phyloP scores from a whole-genome alignment of 345 rosid genomes.

The Eucalyptus curtisii region DNA sequence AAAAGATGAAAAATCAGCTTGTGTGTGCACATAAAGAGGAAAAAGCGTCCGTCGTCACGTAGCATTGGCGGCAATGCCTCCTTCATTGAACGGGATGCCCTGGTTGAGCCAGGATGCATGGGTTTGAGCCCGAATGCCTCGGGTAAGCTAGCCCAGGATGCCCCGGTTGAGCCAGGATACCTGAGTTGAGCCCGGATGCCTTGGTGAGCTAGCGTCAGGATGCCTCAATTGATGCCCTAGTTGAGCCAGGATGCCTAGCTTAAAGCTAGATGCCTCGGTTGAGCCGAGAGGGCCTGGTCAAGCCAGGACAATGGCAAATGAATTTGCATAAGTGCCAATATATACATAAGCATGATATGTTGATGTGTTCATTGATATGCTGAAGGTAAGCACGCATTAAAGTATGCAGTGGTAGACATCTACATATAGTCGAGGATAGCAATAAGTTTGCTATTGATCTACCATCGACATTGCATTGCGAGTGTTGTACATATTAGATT shows the following conservation, averaged over 20 bases:
- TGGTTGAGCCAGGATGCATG: accelerated
- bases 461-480: accelerated
- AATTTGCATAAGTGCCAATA: accelerated
- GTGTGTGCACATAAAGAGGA: too few relatives aligned
- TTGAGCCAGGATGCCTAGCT: too few relatives aligned
- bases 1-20: too few relatives aligned
- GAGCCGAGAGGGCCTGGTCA: accelerated
- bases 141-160: accelerated
- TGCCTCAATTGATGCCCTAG: accelerated
- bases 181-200: accelerated
- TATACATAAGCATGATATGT: too few relatives aligned
- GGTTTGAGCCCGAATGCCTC: too few relatives aligned
- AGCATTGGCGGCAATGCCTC: accelerated
- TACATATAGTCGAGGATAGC: too few relatives aligned
- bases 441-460: too few relatives aligned
- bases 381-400: too few relatives aligned
- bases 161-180: accelerated
- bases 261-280: accelerated
- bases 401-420: accelerated
- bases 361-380: too few relatives aligned
- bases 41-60: accelerated
- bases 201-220: accelerated
- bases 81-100: accelerated
- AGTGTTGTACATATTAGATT: too few relatives aligned
- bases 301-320: too few relatives aligned